Evolutionary conservation across 768 basidiomycete genomes (phyloP), one percentile per base, ranked within the genome.

Genomic region (Trametes sanguinea): DNA sequence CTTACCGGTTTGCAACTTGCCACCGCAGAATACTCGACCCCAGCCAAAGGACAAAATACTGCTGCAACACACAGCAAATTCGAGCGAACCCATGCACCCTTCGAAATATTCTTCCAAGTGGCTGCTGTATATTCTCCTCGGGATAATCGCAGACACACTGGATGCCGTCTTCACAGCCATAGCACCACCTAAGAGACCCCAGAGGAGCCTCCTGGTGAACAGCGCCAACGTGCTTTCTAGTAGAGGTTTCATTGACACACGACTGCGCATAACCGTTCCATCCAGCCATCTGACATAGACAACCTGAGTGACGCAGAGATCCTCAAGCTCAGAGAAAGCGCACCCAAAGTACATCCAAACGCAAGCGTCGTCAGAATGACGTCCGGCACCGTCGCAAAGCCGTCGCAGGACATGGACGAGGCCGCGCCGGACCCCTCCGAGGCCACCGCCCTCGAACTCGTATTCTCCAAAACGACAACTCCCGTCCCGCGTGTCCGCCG

Each of bases 401-500:
- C n/a, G 10, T 40, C 47, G 4, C 37, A 32, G 10, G 45, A 57
- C 56, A 32, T 57, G 44, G 55, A 39, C 43, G 57, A 59, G 9
- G 52, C 48, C 51, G 50, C 22, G 27, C 40, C 50, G 30, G 50
- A 37, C 35, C 7, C 33, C 11, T 22, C 52, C 14, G 61, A 62
- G 27, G 40, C 54, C 3, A 39, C 33, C 32, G 48, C 61, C 1
- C 37, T 57, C 33, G 22, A 58, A 10, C 43, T 52, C 17, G 51
- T 63, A 32, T 58, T 63, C 43, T 6, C 27, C 5, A 14, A 46
- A 2, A 68, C 67, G 7, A 61, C 62, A 4, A 66, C 66, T 4
- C 65, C 65, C n/a, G 54, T 64, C 17, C 67, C 67, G 5, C 60
- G 63, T 29, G 53, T 66, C 3, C 54, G 60, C 22, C 62, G 55